Evolutionary conservation across 306 rosid species (phyloP).

Genomic region (Hylodesmum podocarpum): DNA sequence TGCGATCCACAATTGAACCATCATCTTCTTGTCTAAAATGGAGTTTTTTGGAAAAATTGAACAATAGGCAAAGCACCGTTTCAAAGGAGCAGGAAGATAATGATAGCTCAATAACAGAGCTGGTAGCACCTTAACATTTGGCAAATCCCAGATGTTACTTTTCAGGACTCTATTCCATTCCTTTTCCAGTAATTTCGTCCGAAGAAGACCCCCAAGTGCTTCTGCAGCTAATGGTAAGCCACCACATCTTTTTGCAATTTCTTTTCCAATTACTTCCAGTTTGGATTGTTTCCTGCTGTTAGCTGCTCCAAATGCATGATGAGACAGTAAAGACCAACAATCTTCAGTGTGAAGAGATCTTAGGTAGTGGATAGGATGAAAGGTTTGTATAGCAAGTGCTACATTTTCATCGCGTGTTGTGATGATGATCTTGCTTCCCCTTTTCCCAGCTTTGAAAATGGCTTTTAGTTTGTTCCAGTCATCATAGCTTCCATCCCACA

Average conservation of each 20-base stretch:
- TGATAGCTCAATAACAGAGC: slow-evolving; percentile 16
- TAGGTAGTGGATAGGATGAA: not conserved
- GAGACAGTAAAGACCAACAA: not conserved
- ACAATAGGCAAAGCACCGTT: slow-evolving; percentile 23
- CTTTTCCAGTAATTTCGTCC: slow-evolving; percentile 7
- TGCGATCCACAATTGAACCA: slow-evolving; percentile 39
- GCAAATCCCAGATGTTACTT: slow-evolving; percentile 44
- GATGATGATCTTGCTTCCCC: not conserved
- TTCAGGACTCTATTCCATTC: slow-evolving; percentile 43
- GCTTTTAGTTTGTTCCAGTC: not conserved
- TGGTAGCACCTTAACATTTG: slow-evolving; percentile 37
- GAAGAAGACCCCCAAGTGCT: slow-evolving; percentile 41
- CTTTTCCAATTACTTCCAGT: slow-evolving; percentile 33
- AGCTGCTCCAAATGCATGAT: slow-evolving; percentile 2
- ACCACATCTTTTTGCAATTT: slow-evolving; percentile 37
- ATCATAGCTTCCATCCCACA: not conserved
- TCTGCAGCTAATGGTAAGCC: slow-evolving; percentile 50
- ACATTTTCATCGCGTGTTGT: not conserved
- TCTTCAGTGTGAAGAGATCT: not conserved
- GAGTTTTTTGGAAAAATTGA: slow-evolving; percentile 30
- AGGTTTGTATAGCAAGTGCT: not conserved
- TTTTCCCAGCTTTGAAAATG: not conserved
- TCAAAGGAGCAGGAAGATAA: slow-evolving; percentile 26
- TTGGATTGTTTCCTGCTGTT: slow-evolving; percentile 1
- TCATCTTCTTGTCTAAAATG: not conserved